Base-by-base conservation (phyloP, 179 eudicot species). In the Beta lomatogona region DNA sequence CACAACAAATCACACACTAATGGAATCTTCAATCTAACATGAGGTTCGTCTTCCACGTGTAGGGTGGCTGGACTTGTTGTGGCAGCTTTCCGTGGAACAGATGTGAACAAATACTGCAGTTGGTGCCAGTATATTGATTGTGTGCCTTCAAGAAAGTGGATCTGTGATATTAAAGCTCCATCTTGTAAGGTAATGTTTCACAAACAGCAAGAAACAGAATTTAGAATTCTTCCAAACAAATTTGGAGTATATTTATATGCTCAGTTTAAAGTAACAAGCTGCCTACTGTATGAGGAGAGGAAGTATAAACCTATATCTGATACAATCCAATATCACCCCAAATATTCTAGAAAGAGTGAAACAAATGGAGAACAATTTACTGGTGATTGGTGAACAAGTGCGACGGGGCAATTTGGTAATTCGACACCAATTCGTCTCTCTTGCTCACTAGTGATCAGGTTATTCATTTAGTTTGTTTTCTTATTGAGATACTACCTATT, bases 91-190 rank as follows among this genome's bases (percentile, higher is more conserved):
- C 6, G 25, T 15, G 84, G 87, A 65, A 60, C 87, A 13, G 86
- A 93, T 78, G 77, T 84, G 70, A 86, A 89, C 85, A 83, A 87
- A 82, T 80, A 86, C 67, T 94, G 97, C 89, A 83, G 83, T 55
- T 92, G 93, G 93, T 94, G 95, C 85, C 88, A 53, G 12, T 91
- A 88, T 77, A 71, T 92, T 13, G 95, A 94, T 75, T 94, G 97
- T 84, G 83, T 89, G 67, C 98, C 95, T 83, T 85, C 87, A 48
- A 82, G 66, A 75, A 89, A 79, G 79, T 92, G 98, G 98, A 84
- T 86, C 79, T 94, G 98, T 82, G 89, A 86, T 71, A 84, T 82
- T 69, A 86, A 86, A 68, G 71, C 84, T 52, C 79, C 82, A 76
- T 71, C 84, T 66, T 94, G 98, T 77, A 83, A 92, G 98, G 97